Base-by-base conservation (phyloP, 2,329 filamentous ascomycete genomes). In the Clarireedia hainanense region DNA sequence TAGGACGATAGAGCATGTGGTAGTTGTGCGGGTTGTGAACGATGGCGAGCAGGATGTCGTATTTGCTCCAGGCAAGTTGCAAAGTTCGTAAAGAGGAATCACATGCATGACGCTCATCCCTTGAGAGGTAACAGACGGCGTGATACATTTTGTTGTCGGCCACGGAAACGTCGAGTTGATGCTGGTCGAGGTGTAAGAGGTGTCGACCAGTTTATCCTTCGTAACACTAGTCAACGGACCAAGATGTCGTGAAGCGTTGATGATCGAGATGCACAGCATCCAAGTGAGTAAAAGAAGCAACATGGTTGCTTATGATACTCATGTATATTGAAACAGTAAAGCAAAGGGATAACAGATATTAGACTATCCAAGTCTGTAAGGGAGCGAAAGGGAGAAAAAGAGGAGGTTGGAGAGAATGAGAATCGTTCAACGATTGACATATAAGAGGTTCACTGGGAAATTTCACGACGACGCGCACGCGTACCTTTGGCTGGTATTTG, bases 1-100 rank as follows among this genome's bases (percentile, higher is more conserved):
- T 12, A 67, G 46, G 7, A 63, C 49, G 10, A 63, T 60, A 17
- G 61, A 66, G 55, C 64, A 67, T 23, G 55, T 34, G 24, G 60
- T 54, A 1, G 59, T 61, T 26, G 49, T 61, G 6, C 55, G 36
- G 9, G 58, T 64, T 26, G 60, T 47, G 23, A 57, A 57, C 9
- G 54, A 57, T 12, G 57, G 60, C 3, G 62, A 63, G 45, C 62
- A 66, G 2, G 56, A 59, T 30, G 57, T 57, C 14, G 48, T 53
- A 23, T 56, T 59, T 24, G 49, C 34, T 6, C 57, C 61, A 39
- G 59, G 58, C 23, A 57, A 52, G 24, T 60, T 58, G 27, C 63
- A 65, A 5, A 62, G 49, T 52, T 64, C 58, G 47, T 64, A 65
- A 4, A 59, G 45, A 1, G 62, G 57, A 15, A 64, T 49, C 10